A percentile compares a stretch with the other conserved stretches of the same genome.
phyloP scores from a whole-genome alignment of 2,329 filamentous ascomycete genomes.

The Verticillium dahliae region DNA sequence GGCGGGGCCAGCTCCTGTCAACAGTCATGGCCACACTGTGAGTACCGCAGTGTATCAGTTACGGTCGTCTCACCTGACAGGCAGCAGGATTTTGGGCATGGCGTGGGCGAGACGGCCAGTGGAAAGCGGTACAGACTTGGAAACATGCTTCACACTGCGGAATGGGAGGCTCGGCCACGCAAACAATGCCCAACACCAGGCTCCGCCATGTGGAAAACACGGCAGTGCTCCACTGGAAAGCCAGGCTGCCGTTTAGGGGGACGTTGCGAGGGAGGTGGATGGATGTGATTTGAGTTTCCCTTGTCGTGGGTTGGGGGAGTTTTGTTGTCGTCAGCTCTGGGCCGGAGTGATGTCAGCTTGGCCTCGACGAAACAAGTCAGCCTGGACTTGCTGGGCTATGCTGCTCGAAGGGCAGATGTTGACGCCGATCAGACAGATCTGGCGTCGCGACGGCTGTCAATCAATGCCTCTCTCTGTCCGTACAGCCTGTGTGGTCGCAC shows the following conservation, averaged over 20 bases:
- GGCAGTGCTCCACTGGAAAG: neutral
- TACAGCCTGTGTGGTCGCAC: neutral
- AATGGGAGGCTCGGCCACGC: neutral
- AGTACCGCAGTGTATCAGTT: neutral
- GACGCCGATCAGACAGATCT: neutral
- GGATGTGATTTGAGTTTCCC: neutral
- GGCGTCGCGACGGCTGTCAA: too few species aligned
- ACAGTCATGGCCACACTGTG: neutral
- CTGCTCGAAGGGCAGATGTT: too few species aligned
- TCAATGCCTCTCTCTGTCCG: too few species aligned
- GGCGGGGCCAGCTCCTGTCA: too few species aligned
- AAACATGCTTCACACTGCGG: neutral
- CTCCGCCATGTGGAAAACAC: neutral
- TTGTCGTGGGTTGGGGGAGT: neutral
- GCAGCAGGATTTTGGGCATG: neutral
- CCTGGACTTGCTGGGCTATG: neutral
- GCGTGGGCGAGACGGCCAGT: neutral
- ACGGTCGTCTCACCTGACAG: neutral
- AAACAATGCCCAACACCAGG: neutral
- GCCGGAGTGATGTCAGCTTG: neutral
- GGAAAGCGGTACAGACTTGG: neutral
- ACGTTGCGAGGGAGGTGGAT: neutral
- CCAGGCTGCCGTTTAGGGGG: neutral
- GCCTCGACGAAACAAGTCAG: neutral
- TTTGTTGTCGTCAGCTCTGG: neutral